Conservation (phyloP, 345 rosid species). For the Anastatica hierochuntica region DNA sequence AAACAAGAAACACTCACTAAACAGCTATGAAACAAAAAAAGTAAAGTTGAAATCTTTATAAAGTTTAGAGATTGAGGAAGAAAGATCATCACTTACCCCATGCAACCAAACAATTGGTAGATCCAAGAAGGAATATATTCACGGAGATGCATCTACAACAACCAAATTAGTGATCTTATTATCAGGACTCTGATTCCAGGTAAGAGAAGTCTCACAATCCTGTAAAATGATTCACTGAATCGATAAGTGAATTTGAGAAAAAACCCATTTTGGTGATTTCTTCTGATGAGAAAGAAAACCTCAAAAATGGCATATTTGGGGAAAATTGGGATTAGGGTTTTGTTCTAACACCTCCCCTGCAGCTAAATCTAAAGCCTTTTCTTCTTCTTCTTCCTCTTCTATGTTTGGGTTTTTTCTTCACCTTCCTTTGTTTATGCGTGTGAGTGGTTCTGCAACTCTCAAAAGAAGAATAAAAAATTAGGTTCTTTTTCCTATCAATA, state of each 20-base stretch:
- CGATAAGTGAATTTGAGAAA: too few species aligned
- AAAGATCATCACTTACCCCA: constrained; percentile 46
- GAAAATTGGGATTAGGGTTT: constrained; percentile 19
- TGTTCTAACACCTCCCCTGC: constrained; percentile 11
- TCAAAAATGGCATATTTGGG: constrained; percentile 41
- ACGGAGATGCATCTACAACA: constrained; percentile 44
- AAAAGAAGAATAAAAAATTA: too few species aligned
- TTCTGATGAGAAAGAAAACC: constrained; percentile 15
- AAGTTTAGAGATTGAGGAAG: not conserved
- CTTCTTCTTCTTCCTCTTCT: not conserved
- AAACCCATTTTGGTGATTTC: too few species aligned
- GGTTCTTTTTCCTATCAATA: too few species aligned
- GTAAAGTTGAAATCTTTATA: not conserved
- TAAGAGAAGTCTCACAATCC: constrained; percentile 32
- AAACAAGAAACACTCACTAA: too few species aligned
- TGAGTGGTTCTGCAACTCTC: constrained; percentile 28
- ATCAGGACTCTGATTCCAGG: constrained; percentile 20
- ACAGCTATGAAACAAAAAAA: too few species aligned
- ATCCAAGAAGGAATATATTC: constrained; percentile 43
- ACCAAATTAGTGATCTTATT: constrained; percentile 27
- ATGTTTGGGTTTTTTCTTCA: too few species aligned
- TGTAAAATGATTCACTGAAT: not conserved
- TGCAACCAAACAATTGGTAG: constrained; percentile 41
- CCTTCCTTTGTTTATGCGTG: constrained; percentile 7
- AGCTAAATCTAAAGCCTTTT: constrained; percentile 4